A percentile compares a stretch with the other conserved stretches of the same genome.
These are phyloP conservation scores for Diplodia sapinea DNA, from an alignment of 2,329 filamentous ascomycete species.

Conservation along the genomic window DNA sequence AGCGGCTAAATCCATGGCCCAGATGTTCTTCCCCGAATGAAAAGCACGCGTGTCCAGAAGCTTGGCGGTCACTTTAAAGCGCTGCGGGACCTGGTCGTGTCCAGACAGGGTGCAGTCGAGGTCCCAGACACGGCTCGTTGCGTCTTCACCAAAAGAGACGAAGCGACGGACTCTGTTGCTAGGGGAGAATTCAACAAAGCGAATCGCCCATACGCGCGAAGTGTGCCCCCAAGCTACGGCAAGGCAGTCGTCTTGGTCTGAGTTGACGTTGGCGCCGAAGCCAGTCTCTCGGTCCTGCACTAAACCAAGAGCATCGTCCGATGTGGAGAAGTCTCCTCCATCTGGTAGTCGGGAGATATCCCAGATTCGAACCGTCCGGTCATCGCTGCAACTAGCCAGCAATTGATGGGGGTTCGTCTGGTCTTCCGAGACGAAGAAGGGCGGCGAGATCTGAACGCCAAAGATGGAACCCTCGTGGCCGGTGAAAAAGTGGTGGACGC, in stretches of 20 bases:
- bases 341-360: slow-evolving; percentile 67
- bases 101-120: slow-evolving; percentile 32
- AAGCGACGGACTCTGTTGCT: slow-evolving; percentile 48
- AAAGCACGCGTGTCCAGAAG: slow-evolving; percentile 64
- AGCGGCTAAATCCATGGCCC: slow-evolving; percentile 65
- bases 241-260: slow-evolving; percentile 53
- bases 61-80: slow-evolving; percentile 49
- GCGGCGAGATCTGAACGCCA: slow-evolving; percentile 75
- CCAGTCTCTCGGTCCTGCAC: slow-evolving; percentile 51
- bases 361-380: slow-evolving; percentile 88
- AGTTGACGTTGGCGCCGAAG: slow-evolving; percentile 45
- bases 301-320: slow-evolving; percentile 39
- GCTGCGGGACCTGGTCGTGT: not conserved
- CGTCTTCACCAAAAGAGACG: slow-evolving; percentile 85
- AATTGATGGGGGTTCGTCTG: slow-evolving; percentile 66
- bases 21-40: slow-evolving; percentile 89
- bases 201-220: slow-evolving; percentile 88
- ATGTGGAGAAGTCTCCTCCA: slow-evolving; percentile 32
- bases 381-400: slow-evolving; percentile 93
- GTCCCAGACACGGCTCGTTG: slow-evolving; percentile 74
- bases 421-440: slow-evolving; percentile 34
- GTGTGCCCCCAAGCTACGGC: slow-evolving; percentile 83
- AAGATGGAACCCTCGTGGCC: slow-evolving; percentile 94
- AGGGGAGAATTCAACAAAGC: slow-evolving; percentile 57
- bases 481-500: slow-evolving; percentile 62